Conservation (phyloP, 306 rosid species). For the Ormosia emarginata region DNA sequence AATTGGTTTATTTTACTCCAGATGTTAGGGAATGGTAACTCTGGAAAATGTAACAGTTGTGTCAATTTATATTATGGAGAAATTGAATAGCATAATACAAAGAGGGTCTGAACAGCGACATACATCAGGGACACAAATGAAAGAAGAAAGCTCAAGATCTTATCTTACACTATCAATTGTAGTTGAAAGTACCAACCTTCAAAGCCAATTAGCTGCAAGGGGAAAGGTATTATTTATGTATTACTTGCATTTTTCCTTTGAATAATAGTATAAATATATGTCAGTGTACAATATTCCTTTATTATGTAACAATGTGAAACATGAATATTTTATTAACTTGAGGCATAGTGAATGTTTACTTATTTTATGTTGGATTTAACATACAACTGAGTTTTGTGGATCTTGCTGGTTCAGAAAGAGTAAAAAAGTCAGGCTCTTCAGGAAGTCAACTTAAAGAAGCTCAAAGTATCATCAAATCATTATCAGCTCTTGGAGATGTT, state of each 20-base stretch:
- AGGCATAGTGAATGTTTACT: not conserved
- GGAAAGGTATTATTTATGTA: slow-evolving; percentile 70
- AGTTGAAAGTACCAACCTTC: slow-evolving; percentile 87
- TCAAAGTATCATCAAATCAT: slow-evolving; percentile 93
- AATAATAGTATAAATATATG: not conserved
- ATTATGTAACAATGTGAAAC: not conserved
- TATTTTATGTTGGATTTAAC: slow-evolving; percentile 6
- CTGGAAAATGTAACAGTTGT: slow-evolving; percentile 71
- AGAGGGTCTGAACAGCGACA: slow-evolving; percentile 80
- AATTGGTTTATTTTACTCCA: slow-evolving; percentile 19
- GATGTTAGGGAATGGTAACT: slow-evolving; percentile 83
- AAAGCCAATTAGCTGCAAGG: slow-evolving; percentile 81
- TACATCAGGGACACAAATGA: slow-evolving; percentile 86
- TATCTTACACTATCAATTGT: slow-evolving; percentile 80
- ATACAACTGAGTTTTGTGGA: slow-evolving; percentile 92
- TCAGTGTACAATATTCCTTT: not conserved
- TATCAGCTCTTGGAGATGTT: slow-evolving; percentile 95
- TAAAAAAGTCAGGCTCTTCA: slow-evolving; percentile 88
- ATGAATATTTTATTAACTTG: not conserved
- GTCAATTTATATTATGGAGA: slow-evolving; percentile 69
- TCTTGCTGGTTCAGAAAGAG: slow-evolving; percentile 95
- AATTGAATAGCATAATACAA: slow-evolving; percentile 63
- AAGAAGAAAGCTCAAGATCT: slow-evolving; percentile 92
- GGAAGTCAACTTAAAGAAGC: slow-evolving; percentile 95
- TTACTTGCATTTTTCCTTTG: not conserved